Base-by-base conservation (phyloP, 495 filamentous ascomycete species). In the Podospora anserina region DNA sequence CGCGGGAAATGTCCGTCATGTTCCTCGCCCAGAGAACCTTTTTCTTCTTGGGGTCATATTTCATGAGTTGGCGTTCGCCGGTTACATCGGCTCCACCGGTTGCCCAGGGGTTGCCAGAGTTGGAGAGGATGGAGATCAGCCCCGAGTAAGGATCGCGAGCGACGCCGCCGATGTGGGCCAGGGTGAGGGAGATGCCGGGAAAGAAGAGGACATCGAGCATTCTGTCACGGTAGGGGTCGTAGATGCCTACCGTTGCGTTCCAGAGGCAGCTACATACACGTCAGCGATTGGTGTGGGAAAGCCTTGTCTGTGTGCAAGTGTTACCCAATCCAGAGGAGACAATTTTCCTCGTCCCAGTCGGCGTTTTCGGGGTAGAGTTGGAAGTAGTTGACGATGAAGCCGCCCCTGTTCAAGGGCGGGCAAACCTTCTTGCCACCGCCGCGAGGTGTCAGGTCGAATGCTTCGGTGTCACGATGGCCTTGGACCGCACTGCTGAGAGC, bases 281-380 rank as follows among this genome's bases (percentile, higher is more conserved):
- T 56, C 62, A 55, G 59, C 15, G 4, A 28, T 4, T 20, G 15
- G 15, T 61, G 11, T 11, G 54, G 26, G 5, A 30, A 18, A 32
- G 64, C 7, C 28, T 55, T 19, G 16, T 15, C 20, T 6, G 57
- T 28, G 34, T 20, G 15, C 23, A 19, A 70, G 64, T 49, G 9
- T 18, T 23, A 72, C 75, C 74, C 70, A 61, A 74, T 67, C 62
- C 66, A 75, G 34, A 78, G 64, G n/a, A 77, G 61, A 44, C 77
- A 78, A 19, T 64, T 67, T 3, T 75, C 63, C 27, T 66, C 55
- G 66, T 80, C 74, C 66, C 76, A 79, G 57, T 80, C 77, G 19
- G 75, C 76, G 26, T 80, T 79, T 49, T 78, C 78, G 39, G 78
- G 75, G 39, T 79, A 79, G 0, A 79, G 67, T 32, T 78, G 77